Percentiles rank a stretch among this genome's conserved stretches.
Evolutionary conservation across 345 rosid species (phyloP).

Genomic region (Heritiera littoralis): DNA sequence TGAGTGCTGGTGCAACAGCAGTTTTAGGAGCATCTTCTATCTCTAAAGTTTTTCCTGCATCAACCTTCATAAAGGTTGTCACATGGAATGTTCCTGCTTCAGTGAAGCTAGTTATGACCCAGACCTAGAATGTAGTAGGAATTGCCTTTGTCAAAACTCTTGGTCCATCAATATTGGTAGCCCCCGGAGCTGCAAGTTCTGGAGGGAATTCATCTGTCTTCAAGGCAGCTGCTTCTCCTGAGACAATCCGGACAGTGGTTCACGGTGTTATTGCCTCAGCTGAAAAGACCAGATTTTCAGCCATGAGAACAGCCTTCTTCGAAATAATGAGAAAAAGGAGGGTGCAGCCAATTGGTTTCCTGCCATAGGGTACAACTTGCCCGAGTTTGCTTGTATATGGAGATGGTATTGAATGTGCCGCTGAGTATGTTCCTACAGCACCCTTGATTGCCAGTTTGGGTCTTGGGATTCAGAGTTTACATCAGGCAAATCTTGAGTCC

Average conservation of each 20-base stretch:
- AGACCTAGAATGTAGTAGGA: conserved; percentile 68
- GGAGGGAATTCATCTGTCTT: conserved; percentile 59
- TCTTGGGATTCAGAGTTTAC: conserved; percentile 82
- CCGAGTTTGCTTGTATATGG: conserved; percentile 64
- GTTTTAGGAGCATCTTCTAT: conserved; percentile 79
- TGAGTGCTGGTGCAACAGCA: conserved; percentile 94
- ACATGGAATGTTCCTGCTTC: conserved; percentile 66
- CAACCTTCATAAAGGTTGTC: conserved; percentile 63
- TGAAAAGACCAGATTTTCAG: conserved; percentile 93
- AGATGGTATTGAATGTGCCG: conserved; percentile 93
- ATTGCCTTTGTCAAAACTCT: conserved; percentile 57
- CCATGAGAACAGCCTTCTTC: conserved; percentile 90
- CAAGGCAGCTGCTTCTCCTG: conserved; percentile 80
- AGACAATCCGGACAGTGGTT: conserved; percentile 73
- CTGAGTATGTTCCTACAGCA: conserved; percentile 81
- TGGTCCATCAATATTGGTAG: conserved; percentile 60
- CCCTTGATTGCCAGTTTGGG: conserved; percentile 93
- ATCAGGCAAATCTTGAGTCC: conserved; percentile 32
- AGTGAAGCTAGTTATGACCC: conserved; percentile 58
- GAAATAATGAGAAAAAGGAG: conserved; percentile 88
- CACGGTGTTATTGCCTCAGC: conserved; percentile 79
- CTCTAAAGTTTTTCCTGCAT: conserved; percentile 69
- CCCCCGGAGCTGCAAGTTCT: conserved; percentile 69
- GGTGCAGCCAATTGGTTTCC: conserved; percentile 54
- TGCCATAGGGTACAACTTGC: conserved; percentile 84